Conservation (phyloP, 805 yeast species). For the Yarrowia sp. region DNA sequence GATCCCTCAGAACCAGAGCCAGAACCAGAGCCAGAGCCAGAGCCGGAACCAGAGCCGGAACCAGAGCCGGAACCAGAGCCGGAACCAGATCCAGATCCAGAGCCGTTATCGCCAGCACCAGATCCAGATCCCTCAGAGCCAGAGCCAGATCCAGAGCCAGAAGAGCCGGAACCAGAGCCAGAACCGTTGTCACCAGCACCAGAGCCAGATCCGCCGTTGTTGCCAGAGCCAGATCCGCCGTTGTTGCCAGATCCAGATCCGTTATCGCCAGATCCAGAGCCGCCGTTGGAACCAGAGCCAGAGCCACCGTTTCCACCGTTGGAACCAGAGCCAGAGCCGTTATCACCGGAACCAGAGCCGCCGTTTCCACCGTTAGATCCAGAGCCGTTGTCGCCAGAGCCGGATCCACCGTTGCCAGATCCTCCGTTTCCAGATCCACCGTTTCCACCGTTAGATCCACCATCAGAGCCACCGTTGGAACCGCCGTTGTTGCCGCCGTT, state of each 20-base stretch:
- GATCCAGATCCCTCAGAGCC: constrained; percentile 12
- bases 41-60: neutral
- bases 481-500: neutral
- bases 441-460: neutral
- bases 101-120: neutral
- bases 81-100: neutral
- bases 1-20: neutral
- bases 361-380: constrained; percentile 1
- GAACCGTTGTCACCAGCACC: neutral
- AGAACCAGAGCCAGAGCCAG: neutral
- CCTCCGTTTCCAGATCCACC: neutral
- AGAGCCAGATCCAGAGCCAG: constrained; percentile 2
- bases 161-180: constrained; percentile 19
- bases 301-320: constrained; percentile 6
- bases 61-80: constrained; percentile 7
- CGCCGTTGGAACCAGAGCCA: constrained; percentile 11
- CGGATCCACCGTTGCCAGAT: constrained; percentile 5
- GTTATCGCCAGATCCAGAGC: constrained; percentile 1
- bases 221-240: constrained; percentile 12
- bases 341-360: constrained; percentile 6
- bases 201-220: neutral
- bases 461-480: neutral
- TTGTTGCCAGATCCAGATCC: neutral
- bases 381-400: constrained; percentile 9
- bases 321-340: constrained; percentile 9